A percentile compares a stretch with the other conserved stretches of the same genome.
Conservation (phyloP, 495 filamentous ascomycete genomes). For the Xylaria nigripes region DNA sequence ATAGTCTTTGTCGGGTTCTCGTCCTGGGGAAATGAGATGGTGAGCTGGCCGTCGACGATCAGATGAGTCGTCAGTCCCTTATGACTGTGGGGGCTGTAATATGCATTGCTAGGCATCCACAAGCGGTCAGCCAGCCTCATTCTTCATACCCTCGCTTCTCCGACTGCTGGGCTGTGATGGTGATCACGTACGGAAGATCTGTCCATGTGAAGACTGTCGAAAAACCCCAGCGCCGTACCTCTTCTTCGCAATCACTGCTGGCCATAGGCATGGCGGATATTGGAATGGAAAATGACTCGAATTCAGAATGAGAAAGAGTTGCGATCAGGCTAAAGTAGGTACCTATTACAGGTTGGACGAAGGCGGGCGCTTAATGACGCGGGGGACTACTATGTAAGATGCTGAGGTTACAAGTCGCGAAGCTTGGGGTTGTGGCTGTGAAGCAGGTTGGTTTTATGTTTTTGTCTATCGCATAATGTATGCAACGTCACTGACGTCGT, state of each 20-base stretch:
- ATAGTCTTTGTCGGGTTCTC: constrained; percentile 53
- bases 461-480: too few relatives aligned
- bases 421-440: too few relatives aligned
- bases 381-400: too few relatives aligned
- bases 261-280: not conserved
- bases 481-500: too few relatives aligned
- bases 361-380: too few relatives aligned
- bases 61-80: constrained; percentile 64
- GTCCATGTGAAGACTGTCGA: constrained; percentile 70
- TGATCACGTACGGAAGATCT: constrained; percentile 58
- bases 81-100: constrained; percentile 73
- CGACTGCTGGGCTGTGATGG: not conserved
- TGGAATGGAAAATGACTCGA: too few relatives aligned
- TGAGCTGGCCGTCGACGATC: constrained; percentile 61
- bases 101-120: constrained; percentile 40
- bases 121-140: constrained; percentile 8
- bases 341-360: too few relatives aligned
- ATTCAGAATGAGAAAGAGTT: too few relatives aligned
- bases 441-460: too few relatives aligned
- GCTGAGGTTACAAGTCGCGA: too few relatives aligned
- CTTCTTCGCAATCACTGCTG: constrained; percentile 37
- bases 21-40: constrained; percentile 66
- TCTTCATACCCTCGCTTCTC: not conserved
- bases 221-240: constrained; percentile 73
- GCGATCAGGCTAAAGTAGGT: too few relatives aligned